These are phyloP conservation scores for Glaciozyma antarctica DNA, from an alignment of 768 basidiomycete genomes.

Conservation along the genomic window DNA sequence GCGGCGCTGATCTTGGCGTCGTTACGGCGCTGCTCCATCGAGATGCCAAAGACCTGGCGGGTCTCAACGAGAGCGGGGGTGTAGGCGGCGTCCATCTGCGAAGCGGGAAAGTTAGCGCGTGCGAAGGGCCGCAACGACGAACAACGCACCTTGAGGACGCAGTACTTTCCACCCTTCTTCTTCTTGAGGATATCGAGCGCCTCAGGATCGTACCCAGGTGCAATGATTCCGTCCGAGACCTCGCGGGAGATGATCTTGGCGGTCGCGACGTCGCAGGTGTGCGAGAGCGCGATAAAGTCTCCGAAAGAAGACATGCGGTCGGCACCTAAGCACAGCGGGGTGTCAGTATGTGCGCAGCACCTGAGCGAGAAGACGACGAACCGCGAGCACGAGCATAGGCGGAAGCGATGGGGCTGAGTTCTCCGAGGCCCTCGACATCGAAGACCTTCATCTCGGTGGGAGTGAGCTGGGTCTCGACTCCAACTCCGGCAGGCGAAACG, in stretches of 20 bases:
- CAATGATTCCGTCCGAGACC: constrained; percentile 96
- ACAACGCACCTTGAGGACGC: constrained; percentile 69
- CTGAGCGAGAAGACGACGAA: constrained; percentile 37
- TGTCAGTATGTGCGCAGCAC: not conserved
- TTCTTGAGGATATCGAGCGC: constrained; percentile 83
- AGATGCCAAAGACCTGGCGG: constrained; percentile 87
- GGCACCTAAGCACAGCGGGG: constrained; percentile 51
- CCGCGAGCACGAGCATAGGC: constrained; percentile 96
- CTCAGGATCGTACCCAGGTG: constrained; percentile 78
- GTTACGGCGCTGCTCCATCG: constrained; percentile 81
- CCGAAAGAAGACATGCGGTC: constrained; percentile 99
- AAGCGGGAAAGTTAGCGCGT: not conserved
- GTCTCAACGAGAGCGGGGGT: constrained; percentile 72
- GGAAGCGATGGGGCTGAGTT: constrained; percentile 74
- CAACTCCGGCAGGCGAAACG: constrained; percentile 94
- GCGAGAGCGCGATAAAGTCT: constrained; percentile 93
- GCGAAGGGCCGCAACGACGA: not conserved
- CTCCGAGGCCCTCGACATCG: constrained; percentile 87
- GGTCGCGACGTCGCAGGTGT: constrained; percentile 83
- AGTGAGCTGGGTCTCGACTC: constrained; percentile 63
- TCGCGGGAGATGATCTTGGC: constrained; percentile 97
- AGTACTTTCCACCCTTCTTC: constrained; percentile 99
- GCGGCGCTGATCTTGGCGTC: constrained; percentile 71
- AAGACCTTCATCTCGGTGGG: constrained; percentile 86
- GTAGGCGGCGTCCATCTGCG: constrained; percentile 79